Percentiles rank a stretch among this genome's conserved stretches.
phyloP scores from a whole-genome alignment of 208 protist species.

The Leishmania arabica region DNA sequence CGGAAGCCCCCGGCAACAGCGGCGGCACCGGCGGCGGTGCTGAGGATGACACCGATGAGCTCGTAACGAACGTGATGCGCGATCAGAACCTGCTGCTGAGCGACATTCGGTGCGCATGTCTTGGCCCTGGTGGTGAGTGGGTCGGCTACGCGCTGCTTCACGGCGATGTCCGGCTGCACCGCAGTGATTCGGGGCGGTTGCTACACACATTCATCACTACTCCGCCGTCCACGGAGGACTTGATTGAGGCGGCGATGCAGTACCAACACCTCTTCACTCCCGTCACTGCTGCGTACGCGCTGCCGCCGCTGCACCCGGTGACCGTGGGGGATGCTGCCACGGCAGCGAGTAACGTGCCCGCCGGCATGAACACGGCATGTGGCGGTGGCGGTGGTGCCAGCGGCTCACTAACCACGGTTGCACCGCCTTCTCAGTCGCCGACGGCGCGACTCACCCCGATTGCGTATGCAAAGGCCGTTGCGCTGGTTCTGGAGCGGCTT shows the following conservation, averaged over 20 bases:
- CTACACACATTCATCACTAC: constrained; percentile 76
- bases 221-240: constrained; percentile 58
- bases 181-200: constrained; percentile 66
- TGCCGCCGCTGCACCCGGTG: not conserved
- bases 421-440: not conserved
- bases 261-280: constrained; percentile 53
- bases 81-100: constrained; percentile 26
- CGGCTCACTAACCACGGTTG: not conserved
- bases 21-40: constrained; percentile 3
- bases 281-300: not conserved
- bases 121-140: constrained; percentile 53
- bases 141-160: constrained; percentile 72
- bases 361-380: not conserved
- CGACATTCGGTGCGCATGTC: constrained; percentile 63
- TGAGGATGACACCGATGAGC: constrained; percentile 1
- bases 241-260: constrained; percentile 59
- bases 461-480: constrained; percentile 47
- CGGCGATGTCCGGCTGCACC: constrained; percentile 78
- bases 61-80: constrained; percentile 18
- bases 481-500: constrained; percentile 55
- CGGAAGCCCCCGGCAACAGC: not conserved
- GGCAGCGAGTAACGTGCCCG: not conserved
- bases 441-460: constrained; percentile 13
- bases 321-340: not conserved
- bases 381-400: not conserved